Conservation (phyloP, 2,329 filamentous ascomycete genomes). For the Pseudocercospora musae region DNA sequence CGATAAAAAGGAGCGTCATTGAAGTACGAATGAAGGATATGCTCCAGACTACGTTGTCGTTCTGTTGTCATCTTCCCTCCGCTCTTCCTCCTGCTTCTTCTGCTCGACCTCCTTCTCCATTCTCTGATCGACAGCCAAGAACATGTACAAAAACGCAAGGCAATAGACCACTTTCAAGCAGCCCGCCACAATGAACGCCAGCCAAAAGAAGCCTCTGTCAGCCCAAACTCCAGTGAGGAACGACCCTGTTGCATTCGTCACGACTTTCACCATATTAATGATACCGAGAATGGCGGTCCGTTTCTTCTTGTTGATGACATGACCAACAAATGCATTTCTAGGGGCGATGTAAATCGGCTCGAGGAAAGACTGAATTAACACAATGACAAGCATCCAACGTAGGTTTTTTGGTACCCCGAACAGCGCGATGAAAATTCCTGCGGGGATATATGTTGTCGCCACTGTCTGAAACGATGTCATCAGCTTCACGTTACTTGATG, state of each 20-base stretch:
- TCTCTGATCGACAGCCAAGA: constrained; percentile 3
- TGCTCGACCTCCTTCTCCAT: background rate
- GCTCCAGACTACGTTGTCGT: background rate
- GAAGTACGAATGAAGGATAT: background rate
- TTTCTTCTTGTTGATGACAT: background rate
- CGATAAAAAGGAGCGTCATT: background rate
- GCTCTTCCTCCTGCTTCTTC: background rate
- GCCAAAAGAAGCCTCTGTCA: background rate
- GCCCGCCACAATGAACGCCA: constrained; percentile 2
- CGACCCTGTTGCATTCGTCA: background rate
- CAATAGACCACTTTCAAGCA: constrained; percentile 3
- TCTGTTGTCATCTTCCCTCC: background rate
- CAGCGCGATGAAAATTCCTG: no score
- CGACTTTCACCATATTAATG: background rate
- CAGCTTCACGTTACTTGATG: no score
- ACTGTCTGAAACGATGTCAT: no score
- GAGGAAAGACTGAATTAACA: no score
- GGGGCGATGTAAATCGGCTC: no score
- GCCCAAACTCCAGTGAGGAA: background rate
- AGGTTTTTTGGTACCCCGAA: no score
- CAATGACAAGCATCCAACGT: no score
- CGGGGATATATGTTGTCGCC: no score
- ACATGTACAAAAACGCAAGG: constrained; percentile 1
- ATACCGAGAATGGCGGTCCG: background rate
- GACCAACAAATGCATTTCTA: no score